Conservation (phyloP, 805 yeast genomes). For the Kodamaea jinghongensis region DNA sequence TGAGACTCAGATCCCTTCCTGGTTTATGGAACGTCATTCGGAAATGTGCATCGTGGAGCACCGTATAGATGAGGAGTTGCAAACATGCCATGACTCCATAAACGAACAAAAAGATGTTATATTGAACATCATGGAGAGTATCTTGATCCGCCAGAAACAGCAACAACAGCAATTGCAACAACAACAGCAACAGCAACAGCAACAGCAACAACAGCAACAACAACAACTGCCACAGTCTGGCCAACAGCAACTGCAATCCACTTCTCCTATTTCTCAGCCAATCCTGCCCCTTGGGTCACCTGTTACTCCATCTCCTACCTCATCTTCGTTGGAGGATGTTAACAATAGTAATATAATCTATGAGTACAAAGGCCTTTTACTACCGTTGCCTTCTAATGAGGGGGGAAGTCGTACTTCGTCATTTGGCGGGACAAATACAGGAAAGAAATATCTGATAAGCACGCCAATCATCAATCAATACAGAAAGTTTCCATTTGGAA, state of each 20-base stretch:
- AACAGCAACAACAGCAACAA: constrained; percentile 21
- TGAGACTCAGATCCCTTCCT: constrained; percentile 84
- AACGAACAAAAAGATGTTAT: constrained; percentile 65
- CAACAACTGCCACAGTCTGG: constrained; percentile 20
- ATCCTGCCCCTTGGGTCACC: not conserved
- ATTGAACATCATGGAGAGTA: constrained; percentile 39
- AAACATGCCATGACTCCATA: constrained; percentile 69
- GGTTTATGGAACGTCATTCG: constrained; percentile 95
- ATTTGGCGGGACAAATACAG: too few relatives aligned
- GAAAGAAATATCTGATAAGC: constrained; percentile 22
- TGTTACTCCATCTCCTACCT: constrained; percentile 8
- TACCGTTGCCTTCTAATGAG: constrained; percentile 31
- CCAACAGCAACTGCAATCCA: constrained; percentile 1
- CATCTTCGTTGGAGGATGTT: constrained; percentile 12
- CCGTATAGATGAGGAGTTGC: constrained; percentile 73
- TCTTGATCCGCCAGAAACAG: constrained; percentile 24
- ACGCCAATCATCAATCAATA: constrained; percentile 38
- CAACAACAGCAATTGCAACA: constrained; percentile 20
- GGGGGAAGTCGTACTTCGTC: constrained; percentile 20
- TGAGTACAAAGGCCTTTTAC: constrained; percentile 59
- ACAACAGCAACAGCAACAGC: constrained; percentile 15
- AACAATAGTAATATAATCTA: constrained; percentile 14
- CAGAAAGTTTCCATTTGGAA: constrained; percentile 61
- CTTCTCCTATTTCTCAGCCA: constrained; percentile 1
- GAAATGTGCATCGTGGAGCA: constrained; percentile 86